These are phyloP conservation scores for Erysimum cheiranthoides DNA, from an alignment of 345 rosid genomes.

Conservation along the genomic window DNA sequence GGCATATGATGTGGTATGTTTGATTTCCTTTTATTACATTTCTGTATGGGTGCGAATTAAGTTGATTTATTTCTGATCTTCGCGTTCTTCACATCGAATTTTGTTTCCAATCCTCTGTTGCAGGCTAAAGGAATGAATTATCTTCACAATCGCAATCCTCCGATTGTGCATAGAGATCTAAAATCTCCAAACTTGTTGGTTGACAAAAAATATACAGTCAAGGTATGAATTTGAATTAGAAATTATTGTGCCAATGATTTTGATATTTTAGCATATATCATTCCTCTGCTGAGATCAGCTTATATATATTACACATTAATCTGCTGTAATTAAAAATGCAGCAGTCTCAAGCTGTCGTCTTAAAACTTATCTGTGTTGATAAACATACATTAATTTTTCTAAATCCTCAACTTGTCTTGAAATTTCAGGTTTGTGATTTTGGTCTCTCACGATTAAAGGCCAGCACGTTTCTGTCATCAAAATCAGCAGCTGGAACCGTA, in stretches of 20 bases:
- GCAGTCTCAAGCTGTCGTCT: neutral
- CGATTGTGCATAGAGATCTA: conserved; percentile 95
- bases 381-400: neutral
- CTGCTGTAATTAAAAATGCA: neutral
- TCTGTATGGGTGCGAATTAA: conserved; percentile 7
- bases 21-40: conserved; percentile 13
- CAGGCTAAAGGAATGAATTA: conserved; percentile 99
- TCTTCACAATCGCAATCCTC: conserved; percentile 94
- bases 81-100: neutral
- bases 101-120: conserved; percentile 16
- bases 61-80: conserved; percentile 15
- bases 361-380: neutral
- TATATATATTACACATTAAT: neutral
- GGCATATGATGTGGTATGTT: conserved; percentile 98
- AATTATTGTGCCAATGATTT: conserved; percentile 4
- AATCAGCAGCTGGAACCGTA: conserved; percentile 99
- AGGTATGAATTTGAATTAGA: conserved; percentile 45
- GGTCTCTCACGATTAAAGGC: conserved; percentile 98
- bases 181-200: conserved; percentile 99
- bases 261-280: neutral
- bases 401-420: conserved; percentile 18
- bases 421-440: conserved; percentile 90
- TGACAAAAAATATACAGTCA: conserved; percentile 96
- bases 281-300: neutral
- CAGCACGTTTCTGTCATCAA: conserved; percentile 94